Percentiles rank a stretch among this genome's conserved stretches.
Conservation (phyloP, 2,329 filamentous ascomycete species). For the Pseudogymnoascus sp. region DNA sequence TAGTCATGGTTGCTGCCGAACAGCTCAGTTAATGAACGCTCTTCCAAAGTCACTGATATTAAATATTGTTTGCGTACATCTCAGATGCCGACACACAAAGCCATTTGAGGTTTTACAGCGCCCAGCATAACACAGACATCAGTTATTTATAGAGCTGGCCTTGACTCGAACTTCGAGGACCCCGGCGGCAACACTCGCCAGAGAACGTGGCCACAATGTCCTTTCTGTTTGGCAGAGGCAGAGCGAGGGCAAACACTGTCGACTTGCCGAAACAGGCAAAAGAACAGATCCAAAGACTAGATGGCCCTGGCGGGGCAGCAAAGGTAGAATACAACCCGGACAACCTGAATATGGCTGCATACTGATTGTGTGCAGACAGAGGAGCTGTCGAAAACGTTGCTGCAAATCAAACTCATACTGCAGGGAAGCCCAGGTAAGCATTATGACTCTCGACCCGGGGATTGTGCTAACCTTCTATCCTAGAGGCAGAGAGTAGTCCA, state of each 20-base stretch:
- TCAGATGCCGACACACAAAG: neutral
- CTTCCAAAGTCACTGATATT: neutral
- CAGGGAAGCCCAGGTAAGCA: constrained; percentile 80
- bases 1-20: neutral
- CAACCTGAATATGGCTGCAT: constrained; percentile 5
- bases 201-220: constrained; percentile 42
- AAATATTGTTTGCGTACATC: neutral
- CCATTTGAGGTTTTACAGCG: neutral
- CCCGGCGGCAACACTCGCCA: neutral
- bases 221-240: constrained; percentile 59
- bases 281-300: constrained; percentile 52
- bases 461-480: constrained; percentile 5
- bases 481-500: constrained; percentile 77
- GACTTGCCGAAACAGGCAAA: constrained; percentile 44
- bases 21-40: constrained; percentile 2
- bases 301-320: constrained; percentile 45
- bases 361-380: constrained; percentile 52
- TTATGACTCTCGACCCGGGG: neutral
- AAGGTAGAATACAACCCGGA: constrained; percentile 38
- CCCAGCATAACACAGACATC: neutral
- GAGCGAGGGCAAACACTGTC: constrained; percentile 51
- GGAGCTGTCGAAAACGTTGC: constrained; percentile 75
- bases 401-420: constrained; percentile 84
- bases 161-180: neutral
- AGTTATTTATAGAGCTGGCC: constrained; percentile 8